Conservation (phyloP, 306 rosid genomes). For the Malus fusca region DNA sequence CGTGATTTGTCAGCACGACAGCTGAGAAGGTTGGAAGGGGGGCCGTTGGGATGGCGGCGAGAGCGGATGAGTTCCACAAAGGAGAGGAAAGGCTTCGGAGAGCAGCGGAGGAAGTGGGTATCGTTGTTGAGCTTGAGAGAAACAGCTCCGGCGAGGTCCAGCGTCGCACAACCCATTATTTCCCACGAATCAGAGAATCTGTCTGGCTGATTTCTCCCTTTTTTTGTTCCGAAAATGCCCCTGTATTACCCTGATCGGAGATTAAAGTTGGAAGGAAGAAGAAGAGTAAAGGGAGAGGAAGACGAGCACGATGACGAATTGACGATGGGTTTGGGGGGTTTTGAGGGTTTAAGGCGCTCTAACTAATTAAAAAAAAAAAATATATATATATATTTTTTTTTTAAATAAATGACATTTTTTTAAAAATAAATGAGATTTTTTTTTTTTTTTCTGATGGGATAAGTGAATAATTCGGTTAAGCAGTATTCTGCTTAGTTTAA, state of each 20-base stretch:
- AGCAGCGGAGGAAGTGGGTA: neutral
- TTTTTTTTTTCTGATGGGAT: too few species aligned
- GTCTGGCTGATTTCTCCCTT: neutral
- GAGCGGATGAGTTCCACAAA: neutral
- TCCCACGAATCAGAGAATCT: neutral
- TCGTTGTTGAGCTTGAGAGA: constrained; percentile 20
- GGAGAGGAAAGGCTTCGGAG: constrained; percentile 17
- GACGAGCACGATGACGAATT: neutral
- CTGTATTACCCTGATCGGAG: neutral
- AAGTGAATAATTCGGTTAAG: too few species aligned
- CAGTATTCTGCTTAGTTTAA: too few species aligned
- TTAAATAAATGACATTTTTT: too few species aligned
- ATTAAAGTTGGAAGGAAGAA: neutral
- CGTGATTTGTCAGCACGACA: constrained; percentile 11
- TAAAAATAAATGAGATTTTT: too few species aligned
- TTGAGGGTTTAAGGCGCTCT: neutral
- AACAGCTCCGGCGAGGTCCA: constrained; percentile 28
- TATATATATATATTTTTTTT: too few species aligned
- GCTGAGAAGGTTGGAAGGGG: constrained; percentile 2
- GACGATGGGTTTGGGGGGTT: neutral
- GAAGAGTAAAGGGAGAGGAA: neutral
- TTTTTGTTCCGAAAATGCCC: neutral
- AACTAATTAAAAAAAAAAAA: too few species aligned
- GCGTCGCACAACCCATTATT: constrained; percentile 45
- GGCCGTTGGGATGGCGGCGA: neutral